These are phyloP conservation scores for Haplosporangium gracile DNA, from an alignment of 192 early-diverging fungal species.

Conservation along the genomic window DNA sequence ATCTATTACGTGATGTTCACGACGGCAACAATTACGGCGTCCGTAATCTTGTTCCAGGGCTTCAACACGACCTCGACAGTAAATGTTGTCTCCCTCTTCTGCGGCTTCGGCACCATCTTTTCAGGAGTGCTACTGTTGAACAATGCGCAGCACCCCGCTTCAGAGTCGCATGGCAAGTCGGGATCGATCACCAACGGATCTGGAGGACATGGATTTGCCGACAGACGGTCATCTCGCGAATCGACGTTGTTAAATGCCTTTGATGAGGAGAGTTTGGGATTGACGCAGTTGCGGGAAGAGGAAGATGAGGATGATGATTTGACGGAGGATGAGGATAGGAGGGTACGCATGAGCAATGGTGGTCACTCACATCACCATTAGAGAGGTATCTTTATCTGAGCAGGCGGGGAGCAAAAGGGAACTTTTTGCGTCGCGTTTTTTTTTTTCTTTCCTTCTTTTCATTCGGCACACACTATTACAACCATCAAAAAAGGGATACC, in stretches of 20 bases:
- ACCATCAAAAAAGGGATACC: background rate
- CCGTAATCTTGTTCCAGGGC: slow-evolving; percentile 90
- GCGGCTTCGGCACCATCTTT: slow-evolving; percentile 94
- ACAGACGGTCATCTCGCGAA: slow-evolving; percentile 60
- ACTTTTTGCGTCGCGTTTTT: background rate
- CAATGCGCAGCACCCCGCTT: slow-evolving; percentile 49
- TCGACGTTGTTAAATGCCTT: slow-evolving; percentile 60
- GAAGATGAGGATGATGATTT: slow-evolving; percentile 43
- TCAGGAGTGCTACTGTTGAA: slow-evolving; percentile 92
- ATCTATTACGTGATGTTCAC: slow-evolving; percentile 98
- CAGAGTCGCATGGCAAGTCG: slow-evolving; percentile 48
- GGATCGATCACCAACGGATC: slow-evolving; percentile 31
- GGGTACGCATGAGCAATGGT: slow-evolving; percentile 28
- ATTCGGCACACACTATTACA: background rate
- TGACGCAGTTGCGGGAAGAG: slow-evolving; percentile 59
- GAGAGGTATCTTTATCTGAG: background rate
- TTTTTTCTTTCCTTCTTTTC: background rate
- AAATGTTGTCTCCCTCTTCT: slow-evolving; percentile 86
- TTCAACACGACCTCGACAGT: slow-evolving; percentile 79
- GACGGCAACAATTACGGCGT: slow-evolving; percentile 92
- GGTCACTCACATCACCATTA: slow-evolving; percentile 36
- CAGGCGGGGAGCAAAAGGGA: background rate
- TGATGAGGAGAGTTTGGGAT: slow-evolving; percentile 60
- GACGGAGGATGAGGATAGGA: slow-evolving; percentile 49
- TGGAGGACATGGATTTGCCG: slow-evolving; percentile 50